Evolutionary conservation across 163 green algal species (phyloP).

Genomic region (Scenedesmus sp.): DNA sequence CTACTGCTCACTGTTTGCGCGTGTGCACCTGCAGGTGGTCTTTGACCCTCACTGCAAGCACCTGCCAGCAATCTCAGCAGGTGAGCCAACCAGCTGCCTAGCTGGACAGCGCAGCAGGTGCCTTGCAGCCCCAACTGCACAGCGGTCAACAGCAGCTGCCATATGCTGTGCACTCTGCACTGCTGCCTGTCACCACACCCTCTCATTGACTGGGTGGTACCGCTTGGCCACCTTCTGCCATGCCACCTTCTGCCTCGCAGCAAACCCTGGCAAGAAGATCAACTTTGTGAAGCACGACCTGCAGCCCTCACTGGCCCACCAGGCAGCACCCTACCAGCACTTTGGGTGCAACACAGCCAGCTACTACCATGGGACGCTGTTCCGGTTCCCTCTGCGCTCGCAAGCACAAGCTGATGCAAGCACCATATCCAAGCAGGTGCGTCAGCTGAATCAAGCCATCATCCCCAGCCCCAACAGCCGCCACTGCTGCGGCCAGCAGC

Average conservation of each 20-base stretch:
- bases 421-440: conserved; percentile 82
- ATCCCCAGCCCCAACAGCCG: neutral
- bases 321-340: conserved; percentile 74
- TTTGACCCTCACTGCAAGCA: conserved; percentile 51
- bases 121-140: neutral
- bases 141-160: neutral
- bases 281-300: conserved; percentile 67
- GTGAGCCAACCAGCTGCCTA: neutral
- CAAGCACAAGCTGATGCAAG: conserved; percentile 65
- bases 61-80: conserved; percentile 44
- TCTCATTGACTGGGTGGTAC: no score
- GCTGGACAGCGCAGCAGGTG: neutral
- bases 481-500: neutral
- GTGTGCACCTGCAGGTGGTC: neutral
- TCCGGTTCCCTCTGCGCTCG: conserved; percentile 85
- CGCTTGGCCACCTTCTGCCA: no score
- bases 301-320: conserved; percentile 53
- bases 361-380: conserved; percentile 78
- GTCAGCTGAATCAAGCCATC: no score
- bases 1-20: neutral
- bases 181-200: no score
- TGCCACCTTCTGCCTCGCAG: conserved; percentile 26
- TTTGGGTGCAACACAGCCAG: conserved; percentile 68
- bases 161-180: no score
- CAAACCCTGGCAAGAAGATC: conserved; percentile 84